Conservation (phyloP, 2,329 filamentous ascomycete genomes). For the Rasamsonia emersonii region DNA sequence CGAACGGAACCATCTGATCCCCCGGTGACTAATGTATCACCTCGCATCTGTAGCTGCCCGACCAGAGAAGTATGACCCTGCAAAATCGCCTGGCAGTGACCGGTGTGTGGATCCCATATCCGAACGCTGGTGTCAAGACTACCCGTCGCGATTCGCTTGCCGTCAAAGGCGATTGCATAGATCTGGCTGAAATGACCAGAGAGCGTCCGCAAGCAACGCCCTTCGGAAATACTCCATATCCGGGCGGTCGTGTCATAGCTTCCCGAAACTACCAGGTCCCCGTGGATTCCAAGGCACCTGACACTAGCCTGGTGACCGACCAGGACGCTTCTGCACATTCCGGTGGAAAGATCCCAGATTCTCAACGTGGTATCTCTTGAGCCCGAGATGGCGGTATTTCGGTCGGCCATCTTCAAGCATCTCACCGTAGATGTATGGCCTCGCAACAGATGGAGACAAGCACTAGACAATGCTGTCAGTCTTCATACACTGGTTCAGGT, state of each 20-base stretch:
- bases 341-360: slow-evolving; percentile 87
- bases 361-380: slow-evolving; percentile 90
- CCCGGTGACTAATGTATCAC: slow-evolving; percentile 89
- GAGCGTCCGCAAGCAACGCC: slow-evolving; percentile 80
- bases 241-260: slow-evolving; percentile 96
- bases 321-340: slow-evolving; percentile 81
- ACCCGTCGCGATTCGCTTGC: slow-evolving; percentile 83
- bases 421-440: slow-evolving; percentile 95
- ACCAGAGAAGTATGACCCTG: slow-evolving; percentile 96
- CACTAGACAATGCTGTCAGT: slow-evolving; percentile 38
- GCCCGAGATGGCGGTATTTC: slow-evolving; percentile 88
- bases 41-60: slow-evolving; percentile 90
- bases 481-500: slow-evolving; percentile 4
- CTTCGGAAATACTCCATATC: slow-evolving; percentile 97
- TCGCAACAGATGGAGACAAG: slow-evolving; percentile 71
- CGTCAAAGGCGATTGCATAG: slow-evolving; percentile 96
- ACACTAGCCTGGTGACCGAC: slow-evolving; percentile 95
- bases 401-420: slow-evolving; percentile 95
- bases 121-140: slow-evolving; percentile 94
- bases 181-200: slow-evolving; percentile 97
- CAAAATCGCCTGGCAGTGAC: slow-evolving; percentile 79
- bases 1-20: slow-evolving; percentile 93
- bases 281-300: slow-evolving; percentile 88
- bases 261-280: slow-evolving; percentile 93
- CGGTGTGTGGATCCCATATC: slow-evolving; percentile 88